Evolutionary conservation across 305 asterid genomes (phyloP), one percentile per base, ranked within the genome.

Genomic region (Nicotiana rustica): DNA sequence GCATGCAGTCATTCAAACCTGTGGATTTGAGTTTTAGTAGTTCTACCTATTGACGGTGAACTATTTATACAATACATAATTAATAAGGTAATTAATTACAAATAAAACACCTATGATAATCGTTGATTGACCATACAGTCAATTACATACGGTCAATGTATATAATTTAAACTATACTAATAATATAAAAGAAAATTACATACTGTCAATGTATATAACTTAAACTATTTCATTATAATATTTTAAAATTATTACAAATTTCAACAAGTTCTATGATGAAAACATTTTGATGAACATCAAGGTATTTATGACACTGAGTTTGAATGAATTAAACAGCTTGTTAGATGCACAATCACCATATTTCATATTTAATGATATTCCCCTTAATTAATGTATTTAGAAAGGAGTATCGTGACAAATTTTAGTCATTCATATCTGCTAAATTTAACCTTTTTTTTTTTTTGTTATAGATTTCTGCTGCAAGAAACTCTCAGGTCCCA

Each of bases 401-500:
- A 62, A 33, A 62, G 4, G 68, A 10, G 36, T 4, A 62, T 62
- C 36, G 35, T 62, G 36, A 25, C 10, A 2, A 47, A 47, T 13
- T 64, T 13, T 61, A 61, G 0, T 62, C 67, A 21, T 71, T 21
- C 38, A 47, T 47, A 49, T 73, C 3, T 73, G 14, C 7, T 49
- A 6, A 47, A 70, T 70, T 49, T 19, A 21, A 25, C 41, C 21
- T 19, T 25, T 47, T 49, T 38, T 5, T 7, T 7, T 8, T 8
- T 8, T 44, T 7, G 9, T 44, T 21, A 70, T 76, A 76, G 84
- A 61, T 88, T 71, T 29, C 57, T 80, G 62, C 60, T 85, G 85
- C 81, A 55, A 85, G 70, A 76, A 67, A 87, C 38, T 84, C 67
- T 19, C 89, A 85, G 92, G 90, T 85, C 85, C 87, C 78, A 52